These are phyloP conservation scores for Backusella westeae DNA, from an alignment of 192 early-diverging fungal species.

Conservation along the genomic window DNA sequence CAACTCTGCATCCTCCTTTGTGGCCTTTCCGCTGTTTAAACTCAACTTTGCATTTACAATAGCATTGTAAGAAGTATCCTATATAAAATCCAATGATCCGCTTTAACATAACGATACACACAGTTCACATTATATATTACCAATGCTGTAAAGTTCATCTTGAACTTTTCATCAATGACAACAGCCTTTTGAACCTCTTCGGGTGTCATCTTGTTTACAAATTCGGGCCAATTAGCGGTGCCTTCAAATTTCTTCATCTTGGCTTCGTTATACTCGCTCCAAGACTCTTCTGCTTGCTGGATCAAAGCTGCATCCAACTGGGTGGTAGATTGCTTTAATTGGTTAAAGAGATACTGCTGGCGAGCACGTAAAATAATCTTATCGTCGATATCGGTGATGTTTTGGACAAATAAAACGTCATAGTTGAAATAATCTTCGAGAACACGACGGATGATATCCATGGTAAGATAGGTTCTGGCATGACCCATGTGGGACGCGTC, in stretches of 20 bases:
- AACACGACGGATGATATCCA: conserved; percentile 92
- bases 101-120: too few species aligned
- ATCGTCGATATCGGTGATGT: conserved; percentile 99
- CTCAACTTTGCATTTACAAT: conserved; percentile 44
- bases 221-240: conserved; percentile 56
- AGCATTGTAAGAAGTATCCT: conserved; percentile 40
- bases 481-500: conserved; percentile 96
- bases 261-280: conserved; percentile 57
- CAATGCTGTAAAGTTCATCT: conserved; percentile 72
- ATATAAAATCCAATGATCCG: neutral
- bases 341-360: conserved; percentile 74
- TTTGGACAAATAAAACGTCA: conserved; percentile 93
- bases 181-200: conserved; percentile 42
- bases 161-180: conserved; percentile 59
- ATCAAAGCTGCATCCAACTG: conserved; percentile 52
- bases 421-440: conserved; percentile 95
- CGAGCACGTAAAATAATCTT: conserved; percentile 94
- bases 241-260: conserved; percentile 57
- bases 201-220: conserved; percentile 48
- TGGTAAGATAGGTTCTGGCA: conserved; percentile 88
- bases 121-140: conserved; percentile 26
- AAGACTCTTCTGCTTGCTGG: conserved; percentile 57
- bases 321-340: conserved; percentile 43
- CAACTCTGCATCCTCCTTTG: conserved; percentile 39
- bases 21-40: conserved; percentile 39